Evolutionary conservation across 228 moss, liverwort and hornwort genomes (phyloP).

Genomic region (Sphagnum magellanicum): DNA sequence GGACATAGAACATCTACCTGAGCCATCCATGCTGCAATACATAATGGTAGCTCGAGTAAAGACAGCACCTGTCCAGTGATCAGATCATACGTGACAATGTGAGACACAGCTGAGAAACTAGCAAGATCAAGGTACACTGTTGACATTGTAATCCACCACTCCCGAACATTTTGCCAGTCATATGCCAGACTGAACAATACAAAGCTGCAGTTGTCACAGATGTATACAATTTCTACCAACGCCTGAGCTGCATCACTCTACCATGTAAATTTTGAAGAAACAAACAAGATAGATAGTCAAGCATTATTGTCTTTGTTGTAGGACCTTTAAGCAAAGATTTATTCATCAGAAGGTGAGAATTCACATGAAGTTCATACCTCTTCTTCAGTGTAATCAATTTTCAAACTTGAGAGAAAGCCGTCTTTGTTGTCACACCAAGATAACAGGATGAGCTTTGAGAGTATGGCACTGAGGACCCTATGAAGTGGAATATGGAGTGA

Average conservation of each 20-base stretch:
- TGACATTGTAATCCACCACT: too few species aligned
- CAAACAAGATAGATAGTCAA: neutral
- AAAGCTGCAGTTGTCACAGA: too few species aligned
- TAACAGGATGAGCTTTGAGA: constrained; percentile 72
- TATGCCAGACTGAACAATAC: too few species aligned
- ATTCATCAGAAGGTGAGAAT: neutral
- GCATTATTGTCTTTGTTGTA: neutral
- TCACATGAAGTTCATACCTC: constrained; percentile 36
- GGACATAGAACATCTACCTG: neutral
- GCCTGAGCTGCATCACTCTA: too few species aligned
- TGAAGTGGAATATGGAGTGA: constrained; percentile 94
- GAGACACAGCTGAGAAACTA: too few species aligned
- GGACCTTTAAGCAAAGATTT: neutral
- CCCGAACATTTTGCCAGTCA: too few species aligned
- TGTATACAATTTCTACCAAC: too few species aligned
- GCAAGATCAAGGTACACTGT: too few species aligned
- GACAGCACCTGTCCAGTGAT: neutral
- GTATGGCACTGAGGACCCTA: constrained; percentile 63
- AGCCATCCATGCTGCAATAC: neutral
- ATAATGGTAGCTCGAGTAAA: neutral
- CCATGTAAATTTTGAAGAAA: neutral
- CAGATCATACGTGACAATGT: too few species aligned
- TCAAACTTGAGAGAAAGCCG: constrained; percentile 56
- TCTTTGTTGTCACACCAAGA: constrained; percentile 30
- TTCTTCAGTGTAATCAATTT: constrained; percentile 30